Base-by-base conservation (phyloP, 495 filamentous ascomycete genomes). In the Penicillium atrosanguineum region DNA sequence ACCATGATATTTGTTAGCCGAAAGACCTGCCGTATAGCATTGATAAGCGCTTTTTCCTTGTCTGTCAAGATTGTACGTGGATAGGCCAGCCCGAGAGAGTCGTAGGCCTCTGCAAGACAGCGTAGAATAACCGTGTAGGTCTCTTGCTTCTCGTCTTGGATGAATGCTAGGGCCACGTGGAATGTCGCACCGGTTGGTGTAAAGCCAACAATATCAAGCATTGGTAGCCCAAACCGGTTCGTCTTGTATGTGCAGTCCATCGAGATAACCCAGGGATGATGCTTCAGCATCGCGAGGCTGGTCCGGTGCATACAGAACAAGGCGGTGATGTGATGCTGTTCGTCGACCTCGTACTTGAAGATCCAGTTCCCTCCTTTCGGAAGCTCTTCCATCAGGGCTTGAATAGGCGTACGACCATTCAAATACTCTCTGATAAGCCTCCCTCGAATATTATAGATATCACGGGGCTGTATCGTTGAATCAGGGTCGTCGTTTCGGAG, bases 231-330 rank as follows among this genome's bases (percentile, higher is more conserved):
- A 37, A 60, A 65, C 16, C n/a, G 31, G 31, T 65, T 65, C 1
- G 55, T 59, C 25, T 59, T 55, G 18, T 62, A 62, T 1, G 47
- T 65, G 31, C 34, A 51, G 16, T 57, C 54, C 19, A 57, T 57
- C 7, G 37, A 46, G 25, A 57, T 15, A 36, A 57, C 49, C 34
- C 34, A 49, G n/a, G 29, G 28, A 42, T 57, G 19, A 1, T 3
- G 4, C 6, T 26, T 1, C 0, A 42, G 52, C 15, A 55, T 38
- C 14, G 20, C 11, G 12, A 55, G 11, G 25, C 31, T 28, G 7
- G 42, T 46, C 19, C 39, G 44, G 21, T 53, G 43, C 8, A 44
- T 53, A 36, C 28, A 46, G 29, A 53, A 46, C 7, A 47, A n/a
- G 7, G 28, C 7, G 16, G 46, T 49, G 9, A 38, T 29, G 16